phyloP scores from a whole-genome alignment of 2,329 filamentous ascomycete species.

The Aureobasidium sp. region DNA sequence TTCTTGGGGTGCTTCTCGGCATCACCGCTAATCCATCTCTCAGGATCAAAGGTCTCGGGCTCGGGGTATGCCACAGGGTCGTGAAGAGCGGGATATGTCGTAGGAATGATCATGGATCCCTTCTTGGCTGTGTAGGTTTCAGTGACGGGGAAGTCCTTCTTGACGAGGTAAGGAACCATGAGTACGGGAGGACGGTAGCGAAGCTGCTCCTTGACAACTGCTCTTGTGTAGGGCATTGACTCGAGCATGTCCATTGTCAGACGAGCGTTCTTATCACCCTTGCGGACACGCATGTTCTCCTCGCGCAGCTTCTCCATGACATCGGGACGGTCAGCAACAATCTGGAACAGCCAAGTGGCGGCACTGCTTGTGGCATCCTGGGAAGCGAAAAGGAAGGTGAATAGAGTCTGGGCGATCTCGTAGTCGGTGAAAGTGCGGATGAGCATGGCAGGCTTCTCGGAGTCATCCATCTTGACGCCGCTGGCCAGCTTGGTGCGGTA shows the following conservation, averaged over 20 bases:
- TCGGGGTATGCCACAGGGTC: constrained; percentile 89
- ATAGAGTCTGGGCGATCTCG: constrained; percentile 88
- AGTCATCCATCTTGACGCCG: constrained; percentile 53
- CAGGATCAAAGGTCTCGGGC: constrained; percentile 81
- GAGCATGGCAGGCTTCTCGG: constrained; percentile 75
- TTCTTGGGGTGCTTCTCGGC: constrained; percentile 93
- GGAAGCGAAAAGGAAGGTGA: constrained; percentile 94
- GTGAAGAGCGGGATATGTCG: constrained; percentile 82
- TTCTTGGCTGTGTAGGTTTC: constrained; percentile 87
- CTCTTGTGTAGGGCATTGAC: constrained; percentile 80
- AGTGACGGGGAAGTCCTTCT: constrained; percentile 91
- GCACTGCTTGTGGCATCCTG: constrained; percentile 96
- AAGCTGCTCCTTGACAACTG: constrained; percentile 82
- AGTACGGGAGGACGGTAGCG: constrained; percentile 93
- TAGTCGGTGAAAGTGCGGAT: constrained; percentile 83
- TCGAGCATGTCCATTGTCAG: constrained; percentile 83
- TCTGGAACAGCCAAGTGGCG: constrained; percentile 90
- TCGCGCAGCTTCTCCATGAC: constrained; percentile 70
- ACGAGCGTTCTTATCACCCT: constrained; percentile 63
- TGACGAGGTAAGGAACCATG: constrained; percentile 92
- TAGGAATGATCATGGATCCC: constrained; percentile 90
- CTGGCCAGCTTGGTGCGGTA: constrained; percentile 74
- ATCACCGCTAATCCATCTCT: constrained; percentile 83
- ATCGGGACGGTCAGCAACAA: constrained; percentile 89
- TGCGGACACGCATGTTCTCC: constrained; percentile 73